Evolutionary conservation across 1,139 yeast genomes (phyloP).

Genomic region (Meyerozyma athensensis): DNA sequence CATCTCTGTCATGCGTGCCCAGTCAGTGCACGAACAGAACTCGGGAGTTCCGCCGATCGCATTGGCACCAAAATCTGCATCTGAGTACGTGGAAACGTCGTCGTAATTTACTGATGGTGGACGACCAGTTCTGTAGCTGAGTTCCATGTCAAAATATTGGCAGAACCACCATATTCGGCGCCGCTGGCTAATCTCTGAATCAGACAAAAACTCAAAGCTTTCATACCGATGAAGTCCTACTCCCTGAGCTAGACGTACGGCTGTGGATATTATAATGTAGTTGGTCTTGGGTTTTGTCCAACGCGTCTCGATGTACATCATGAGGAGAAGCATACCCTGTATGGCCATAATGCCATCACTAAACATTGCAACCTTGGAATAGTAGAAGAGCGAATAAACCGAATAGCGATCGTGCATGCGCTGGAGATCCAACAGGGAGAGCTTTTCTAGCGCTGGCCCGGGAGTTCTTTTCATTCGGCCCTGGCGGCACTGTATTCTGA

Average conservation of each 20-base stretch:
- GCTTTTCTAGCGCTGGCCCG: slow-evolving; percentile 2
- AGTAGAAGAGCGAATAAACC: slow-evolving; percentile 43
- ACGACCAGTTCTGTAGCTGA: slow-evolving; percentile 53
- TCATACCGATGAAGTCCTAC: slow-evolving; percentile 64
- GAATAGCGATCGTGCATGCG: slow-evolving; percentile 23
- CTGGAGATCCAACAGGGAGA: slow-evolving; percentile 7
- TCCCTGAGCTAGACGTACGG: slow-evolving; percentile 57
- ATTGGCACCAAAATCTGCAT: background rate
- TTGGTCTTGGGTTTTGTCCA: slow-evolving; percentile 39
- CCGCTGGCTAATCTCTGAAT: slow-evolving; percentile 34
- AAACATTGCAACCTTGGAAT: slow-evolving; percentile 41
- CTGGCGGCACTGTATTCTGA: background rate
- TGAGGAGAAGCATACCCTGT: slow-evolving; percentile 44
- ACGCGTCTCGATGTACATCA: slow-evolving; percentile 41
- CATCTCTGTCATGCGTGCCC: slow-evolving; percentile 1
- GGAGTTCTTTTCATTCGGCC: background rate
- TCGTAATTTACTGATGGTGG: slow-evolving; percentile 51
- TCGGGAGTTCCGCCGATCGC: background rate
- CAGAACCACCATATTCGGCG: slow-evolving; percentile 54
- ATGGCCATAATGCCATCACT: slow-evolving; percentile 50
- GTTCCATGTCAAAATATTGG: slow-evolving; percentile 49
- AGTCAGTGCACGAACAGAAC: background rate
- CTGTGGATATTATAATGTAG: slow-evolving; percentile 44
- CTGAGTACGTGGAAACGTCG: slow-evolving; percentile 31
- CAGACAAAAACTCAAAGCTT: slow-evolving; percentile 32